Evolutionary conservation across 441 rosid genomes (phyloP), one percentile per base, ranked within the genome.

Genomic region (Adansonia madagascariensis): DNA sequence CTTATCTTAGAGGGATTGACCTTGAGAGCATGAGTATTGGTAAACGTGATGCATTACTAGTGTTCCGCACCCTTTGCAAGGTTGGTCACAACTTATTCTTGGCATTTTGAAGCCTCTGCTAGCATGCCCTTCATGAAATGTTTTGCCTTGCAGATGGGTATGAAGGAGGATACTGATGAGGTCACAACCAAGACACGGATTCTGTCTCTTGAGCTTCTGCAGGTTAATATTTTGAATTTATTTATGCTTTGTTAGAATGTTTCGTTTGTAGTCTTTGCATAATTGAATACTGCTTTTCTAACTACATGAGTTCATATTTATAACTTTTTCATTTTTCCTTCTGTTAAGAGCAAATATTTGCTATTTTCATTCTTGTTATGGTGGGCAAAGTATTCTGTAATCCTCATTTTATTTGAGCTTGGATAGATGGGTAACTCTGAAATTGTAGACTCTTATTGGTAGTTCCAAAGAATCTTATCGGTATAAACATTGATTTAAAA

Each of bases 51-150:
- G 98, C 98, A 79, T 89, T 97, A 70, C 82, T 97, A 80, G 95
- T 97, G 49, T 94, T 97, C 84, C 97, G 97, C 78, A 97, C 99
- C 71, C 97, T 97, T 80, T 97, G 99, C 94, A 93, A 97, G 98
- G 99, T 97, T 83, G 73, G 90, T 79, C 75, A 82, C 41, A 18
- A 76, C 71, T 65, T 60, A 53, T 35, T 62, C 52, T 74, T 76
- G 66, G 60, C 67, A 71, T 84, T 83, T 76, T 74, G 68, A 78
- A 57, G 55, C 55, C 75, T 80, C 53, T 41, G 49, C 72, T 80
- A 77, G 80, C 70, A 73, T 50, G 22, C 55, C 73, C 20, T 50
- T 49, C 71, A 68, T 68, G 49, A 60, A 77, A 69, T 6, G 65
- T 47, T 49, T 35, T 47, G 14, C 64, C 65, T 39, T 83, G 83